Conservation (phyloP, 768 basidiomycete species). For the Tulasnella sp. region DNA sequence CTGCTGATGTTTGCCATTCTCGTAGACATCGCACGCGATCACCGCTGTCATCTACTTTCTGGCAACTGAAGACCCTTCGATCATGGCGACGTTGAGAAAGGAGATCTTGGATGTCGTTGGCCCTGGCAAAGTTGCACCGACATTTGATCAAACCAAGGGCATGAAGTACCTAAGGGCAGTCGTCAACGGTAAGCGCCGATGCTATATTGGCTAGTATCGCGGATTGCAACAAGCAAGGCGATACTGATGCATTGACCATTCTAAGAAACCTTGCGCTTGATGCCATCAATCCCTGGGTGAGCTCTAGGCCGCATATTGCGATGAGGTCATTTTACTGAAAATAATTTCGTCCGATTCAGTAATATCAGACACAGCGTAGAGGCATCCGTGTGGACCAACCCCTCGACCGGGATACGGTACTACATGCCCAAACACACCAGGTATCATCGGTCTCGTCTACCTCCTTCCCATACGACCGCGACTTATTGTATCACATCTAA, state of each 20-base stretch:
- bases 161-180: constrained; percentile 59
- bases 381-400: constrained; percentile 5
- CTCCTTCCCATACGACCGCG: background rate
- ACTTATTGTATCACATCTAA: background rate
- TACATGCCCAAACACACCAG: constrained; percentile 8
- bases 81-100: constrained; percentile 36
- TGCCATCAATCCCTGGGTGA: constrained; percentile 34
- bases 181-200: constrained; percentile 42
- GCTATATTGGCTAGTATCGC: constrained; percentile 17
- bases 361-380: constrained; percentile 1
- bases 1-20: background rate
- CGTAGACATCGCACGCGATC: constrained; percentile 37
- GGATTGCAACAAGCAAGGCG: constrained; percentile 23
- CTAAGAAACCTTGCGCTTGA: constrained; percentile 44
- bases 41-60: constrained; percentile 48
- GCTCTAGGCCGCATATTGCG: too few species aligned
- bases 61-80: constrained; percentile 37
- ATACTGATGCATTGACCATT: background rate
- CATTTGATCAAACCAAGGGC: constrained; percentile 43
- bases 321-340: too few species aligned
- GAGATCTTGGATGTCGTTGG: constrained; percentile 43
- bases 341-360: too few species aligned
- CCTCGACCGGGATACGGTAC: constrained; percentile 15
- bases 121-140: constrained; percentile 30
- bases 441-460: background rate